phyloP scores from a whole-genome alignment of 306 rosid genomes.

The Aeschynomene evenia region DNA sequence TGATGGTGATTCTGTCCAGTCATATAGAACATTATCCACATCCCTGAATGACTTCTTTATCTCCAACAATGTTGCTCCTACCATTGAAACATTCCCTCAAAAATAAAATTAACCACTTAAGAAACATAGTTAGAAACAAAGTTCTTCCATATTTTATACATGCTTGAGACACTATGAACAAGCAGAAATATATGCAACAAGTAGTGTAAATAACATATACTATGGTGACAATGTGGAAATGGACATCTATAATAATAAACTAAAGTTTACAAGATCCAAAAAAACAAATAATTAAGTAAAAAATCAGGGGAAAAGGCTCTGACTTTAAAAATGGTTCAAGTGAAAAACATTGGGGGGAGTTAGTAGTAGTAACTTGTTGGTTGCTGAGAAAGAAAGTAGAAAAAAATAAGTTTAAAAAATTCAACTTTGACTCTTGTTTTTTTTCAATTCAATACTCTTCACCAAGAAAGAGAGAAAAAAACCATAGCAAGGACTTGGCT shows the following conservation, averaged over 20 bases:
- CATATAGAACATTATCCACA: conserved; percentile 84
- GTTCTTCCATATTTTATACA: not conserved
- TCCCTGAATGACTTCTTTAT: conserved; percentile 91
- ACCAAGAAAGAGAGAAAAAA: conserved; percentile 17
- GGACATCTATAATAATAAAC: not conserved
- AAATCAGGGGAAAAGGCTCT: conserved; percentile 23
- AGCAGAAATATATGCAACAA: too few species aligned
- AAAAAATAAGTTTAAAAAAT: not conserved
- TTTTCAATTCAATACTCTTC: conserved; percentile 4
- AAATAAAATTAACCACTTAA: not conserved
- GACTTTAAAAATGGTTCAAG: conserved; percentile 9
- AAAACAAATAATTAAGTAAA: conserved; percentile 7
- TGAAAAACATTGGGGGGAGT: conserved; percentile 9
- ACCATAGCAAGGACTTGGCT: conserved; percentile 19
- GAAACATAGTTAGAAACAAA: not conserved
- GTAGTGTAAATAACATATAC: not conserved
- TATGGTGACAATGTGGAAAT: not conserved
- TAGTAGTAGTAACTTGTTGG: conserved; percentile 30
- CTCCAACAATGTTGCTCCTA: conserved; percentile 79
- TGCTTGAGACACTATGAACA: not conserved
- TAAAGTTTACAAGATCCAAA: conserved; percentile 2
- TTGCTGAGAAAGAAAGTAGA: conserved; percentile 11
- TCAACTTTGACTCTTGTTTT: conserved; percentile 3
- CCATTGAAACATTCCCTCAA: conserved; percentile 23
- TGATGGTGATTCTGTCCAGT: conserved; percentile 82